Conservation (phyloP, 768 basidiomycete genomes). For the Kwoniella bestiolae region DNA sequence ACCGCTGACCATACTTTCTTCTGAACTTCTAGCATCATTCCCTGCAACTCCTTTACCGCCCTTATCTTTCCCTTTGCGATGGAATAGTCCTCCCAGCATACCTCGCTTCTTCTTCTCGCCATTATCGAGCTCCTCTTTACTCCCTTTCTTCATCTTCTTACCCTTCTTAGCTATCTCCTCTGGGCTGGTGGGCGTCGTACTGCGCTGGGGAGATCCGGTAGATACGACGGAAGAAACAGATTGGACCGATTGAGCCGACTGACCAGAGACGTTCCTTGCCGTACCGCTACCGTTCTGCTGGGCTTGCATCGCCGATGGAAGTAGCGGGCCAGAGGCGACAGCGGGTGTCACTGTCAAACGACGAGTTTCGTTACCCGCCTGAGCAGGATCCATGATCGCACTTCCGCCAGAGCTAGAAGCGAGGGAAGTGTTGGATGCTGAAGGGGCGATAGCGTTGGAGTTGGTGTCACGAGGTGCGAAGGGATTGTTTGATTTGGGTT, state of each 20-base stretch:
- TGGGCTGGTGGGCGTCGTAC: conserved; percentile 37
- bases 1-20: conserved; percentile 50
- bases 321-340: conserved; percentile 61
- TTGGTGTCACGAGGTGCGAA: conserved; percentile 31
- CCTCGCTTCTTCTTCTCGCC: conserved; percentile 61
- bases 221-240: conserved; percentile 51
- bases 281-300: conserved; percentile 22
- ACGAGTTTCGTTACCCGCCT: conserved; percentile 69
- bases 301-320: conserved; percentile 36
- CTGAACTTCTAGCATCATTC: conserved; percentile 45
- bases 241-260: conserved; percentile 59
- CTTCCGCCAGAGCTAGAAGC: conserved; percentile 23
- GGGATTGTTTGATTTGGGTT: conserved; percentile 46
- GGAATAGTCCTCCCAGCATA: conserved; percentile 77
- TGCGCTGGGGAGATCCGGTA: conserved; percentile 20
- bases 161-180: conserved; percentile 61
- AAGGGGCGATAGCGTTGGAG: background rate
- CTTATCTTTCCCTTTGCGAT: conserved; percentile 66
- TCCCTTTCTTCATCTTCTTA: conserved; percentile 59
- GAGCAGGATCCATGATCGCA: conserved; percentile 67
- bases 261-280: conserved; percentile 62
- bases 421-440: conserved; percentile 52
- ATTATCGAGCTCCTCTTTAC: conserved; percentile 37
- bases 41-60: conserved; percentile 67
- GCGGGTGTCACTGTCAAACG: conserved; percentile 78